Base-by-base conservation (phyloP, 257 asterid species). In the Solanum rostratum region DNA sequence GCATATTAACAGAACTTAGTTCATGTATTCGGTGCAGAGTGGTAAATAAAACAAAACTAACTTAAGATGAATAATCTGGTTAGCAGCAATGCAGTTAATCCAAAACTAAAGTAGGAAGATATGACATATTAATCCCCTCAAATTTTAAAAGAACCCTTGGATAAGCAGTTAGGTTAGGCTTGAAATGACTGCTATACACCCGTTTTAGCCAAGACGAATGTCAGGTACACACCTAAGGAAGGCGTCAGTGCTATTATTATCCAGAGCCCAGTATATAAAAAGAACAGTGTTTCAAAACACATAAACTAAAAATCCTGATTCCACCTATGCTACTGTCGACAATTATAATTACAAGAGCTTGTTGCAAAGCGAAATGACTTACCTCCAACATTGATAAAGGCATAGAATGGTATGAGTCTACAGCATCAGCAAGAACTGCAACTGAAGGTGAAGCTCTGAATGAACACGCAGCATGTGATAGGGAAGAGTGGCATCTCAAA, bases 311-410 rank as follows among this genome's bases (percentile, higher is more conserved):
- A 30, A 30, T 33, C 33, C 33, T 30, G 33, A 30, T 30, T 2
- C 33, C n/a, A n/a, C n/a, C n/a, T n/a, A n/a, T n/a, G n/a, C n/a
- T n/a, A n/a, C n/a, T n/a, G n/a, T n/a, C n/a, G n/a, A n/a, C n/a
- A n/a, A n/a, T n/a, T 19, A 33, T 19, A 19, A 50, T 30, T 10
- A 10, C 11, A 1, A n/a, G 18, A 20, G 30, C 10, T 39, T 41
- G 33, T 37, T 73, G 39, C 39, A 43, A 45, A 22, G 12, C 33
- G 13, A n/a, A 22, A 43, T 22, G 55, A 22, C 39, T 3, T 83
- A 94, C 99, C 98, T 96, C 98, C n/a, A 96, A 85, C 98, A 96
- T 94, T 59, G 93, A 91, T 53, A 96, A 85, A 78, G 99, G 98
- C 22, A 93, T 87, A 11, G 99, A 96, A 87, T 96, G 97, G 86